Evolutionary conservation across 106 monocot genomes (phyloP), one percentile per base, ranked within the genome.

Genomic region (Acorus calamus): DNA sequence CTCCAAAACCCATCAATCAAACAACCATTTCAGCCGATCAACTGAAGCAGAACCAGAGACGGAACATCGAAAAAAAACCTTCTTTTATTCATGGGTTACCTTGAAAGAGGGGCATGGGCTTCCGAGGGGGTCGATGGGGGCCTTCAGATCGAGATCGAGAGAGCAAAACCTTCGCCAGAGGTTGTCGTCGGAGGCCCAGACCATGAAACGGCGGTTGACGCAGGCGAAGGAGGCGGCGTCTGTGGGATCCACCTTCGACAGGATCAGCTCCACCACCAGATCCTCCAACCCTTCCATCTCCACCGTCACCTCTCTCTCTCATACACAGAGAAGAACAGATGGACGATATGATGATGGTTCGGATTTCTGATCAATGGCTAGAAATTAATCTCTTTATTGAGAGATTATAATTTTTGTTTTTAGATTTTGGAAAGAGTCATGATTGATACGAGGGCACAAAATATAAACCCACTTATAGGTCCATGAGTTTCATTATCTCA

Each of bases 81-180:
- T 42, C 8, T 52, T 2, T 44, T 4, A 45, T 10, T 43, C 14
- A 6, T 6, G 52, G 52, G 8, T 3, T 50, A 70, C 84, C 84
- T 79, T 84, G 67, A 79, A 79, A 56, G 84, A 79, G 50, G 79
- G 73, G 53, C 73, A 77, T 10, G 57, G 49, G 69, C 52, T 71
- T 44, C 79, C 84, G 11, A 70, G 66, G 8, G 79, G 79, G 43
- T 70, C 73, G 1, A 44, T 14, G 28, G 79, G 79, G 5, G 51
- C 51, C 6, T 49, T 44, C 66, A 84, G 73, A 55, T 64, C 76
- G 73, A 84, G 69, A 42, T 84, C 79, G 6, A 42, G 11, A 52
- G 12, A 43, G 66, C 73, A 79, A 73, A 76, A 69, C 53, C 44
- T 8, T 52, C 70, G 65, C 84, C 84, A 84, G 46, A 84, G 50